Evolutionary conservation across 495 filamentous ascomycete genomes (phyloP), one percentile per base, ranked within the genome.

Genomic region (Glutinoglossum americanum): DNA sequence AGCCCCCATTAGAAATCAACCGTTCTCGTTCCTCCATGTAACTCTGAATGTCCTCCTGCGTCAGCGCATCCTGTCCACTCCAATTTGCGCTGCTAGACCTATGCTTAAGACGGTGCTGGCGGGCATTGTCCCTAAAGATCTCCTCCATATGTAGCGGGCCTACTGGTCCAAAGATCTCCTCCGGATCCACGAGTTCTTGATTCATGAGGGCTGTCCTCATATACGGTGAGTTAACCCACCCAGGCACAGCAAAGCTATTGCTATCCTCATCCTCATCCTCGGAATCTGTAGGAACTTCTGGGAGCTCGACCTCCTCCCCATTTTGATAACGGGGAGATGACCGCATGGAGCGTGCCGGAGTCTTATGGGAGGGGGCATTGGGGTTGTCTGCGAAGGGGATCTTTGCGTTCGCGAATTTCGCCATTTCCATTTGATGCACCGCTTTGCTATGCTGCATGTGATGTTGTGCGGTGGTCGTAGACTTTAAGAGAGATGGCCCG

Each of bases 1-100:
- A 98, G 0, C 84, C 86, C 0, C 92, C 90, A 58, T 95, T 85
- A 60, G 82, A 72, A 26, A 81, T 76, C 69, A 97, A 73, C 63
- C 81, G 80, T 67, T 90, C 82, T 61, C 89, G 77, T 54, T 83
- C 88, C 56, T 84, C 84, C 57, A 81, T 67, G 71, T 99, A 90
- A 60, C 76, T 81, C 45, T 79, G 71, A 60, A 93, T 83, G 64
- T 88, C 92, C 57, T 94, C 92, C 63, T 89, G 83, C 5, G 89
- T 97, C 64, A 99, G 70, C 58, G 80, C 76, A 71, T 99, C 92
- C n/a, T 80, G 68, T 13, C 84, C 81, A 61, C 73, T 79, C 92
- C 92, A 99, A 68, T 94, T 92, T 8, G 92, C 93, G 66, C 87
- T 94, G 61, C 85, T 92, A 33, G 89, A 95, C 25, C 92, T 73